Base-by-base conservation (phyloP, 2,329 filamentous ascomycete genomes). In the Raffaelea deltoideospora region DNA sequence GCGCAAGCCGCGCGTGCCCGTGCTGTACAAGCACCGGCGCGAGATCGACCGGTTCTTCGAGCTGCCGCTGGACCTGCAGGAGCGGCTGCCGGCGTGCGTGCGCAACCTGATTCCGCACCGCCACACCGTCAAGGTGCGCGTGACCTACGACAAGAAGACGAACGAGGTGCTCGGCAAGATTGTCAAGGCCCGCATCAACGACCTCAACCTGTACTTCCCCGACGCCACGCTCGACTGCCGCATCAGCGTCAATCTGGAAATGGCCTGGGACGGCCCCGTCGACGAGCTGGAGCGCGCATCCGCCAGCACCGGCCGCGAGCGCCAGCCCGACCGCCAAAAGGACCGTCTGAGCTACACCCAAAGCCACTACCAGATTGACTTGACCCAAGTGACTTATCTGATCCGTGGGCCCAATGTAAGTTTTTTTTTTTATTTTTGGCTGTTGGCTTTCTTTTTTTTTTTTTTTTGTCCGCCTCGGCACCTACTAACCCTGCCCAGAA, bases 231-330 rank as follows among this genome's bases (percentile, higher is more conserved):
- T 95, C 50, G 90, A 98, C 57, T 94, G 86, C 58, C 82, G 90
- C 10, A 78, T 98, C 47, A 93, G 85, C 49, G 76, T 98, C 51
- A 96, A 94, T 52, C 69, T 98, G 3, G 92, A 98, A 72, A 86
- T 92, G 72, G 71, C 79, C 37, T 93, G 78, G 63, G 69, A 85
- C 4, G 84, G 86, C 2, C 50, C 81, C 0, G 64, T 75, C 4
- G 62, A 70, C 28, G 69, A 73, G 41, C 54, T 76, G 13, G 64
- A 71, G 47, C 50, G 55, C 19, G 39, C 58, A 35, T 50, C 41
- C 33, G 55, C 49, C 30, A 49, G 53, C 44, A 37, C 57, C 47
- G 45, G 55, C 38, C 45, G 64, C 50, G 49, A 61, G 50, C 48
- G 50, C 21, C 54, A 56, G 45, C 60, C 67, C 7, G 77, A 84